These are phyloP conservation scores for Aspergillus sp. DNA, from an alignment of 2,329 filamentous ascomycete species.

Conservation along the genomic window DNA sequence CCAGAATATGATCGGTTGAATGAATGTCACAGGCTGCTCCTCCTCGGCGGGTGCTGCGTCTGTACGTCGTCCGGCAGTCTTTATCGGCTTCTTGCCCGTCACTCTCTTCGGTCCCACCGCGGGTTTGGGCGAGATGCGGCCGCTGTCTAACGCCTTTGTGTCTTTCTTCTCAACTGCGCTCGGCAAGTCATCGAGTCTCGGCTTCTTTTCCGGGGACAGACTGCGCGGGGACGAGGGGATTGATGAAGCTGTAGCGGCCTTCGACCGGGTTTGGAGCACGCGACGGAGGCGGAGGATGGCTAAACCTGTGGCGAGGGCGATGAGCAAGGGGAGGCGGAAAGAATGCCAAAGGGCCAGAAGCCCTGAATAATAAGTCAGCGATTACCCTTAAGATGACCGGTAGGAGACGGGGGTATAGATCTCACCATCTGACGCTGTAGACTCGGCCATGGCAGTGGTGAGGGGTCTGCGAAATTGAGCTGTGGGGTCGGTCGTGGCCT, in stretches of 20 bases:
- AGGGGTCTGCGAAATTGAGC: background rate
- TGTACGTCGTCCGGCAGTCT: slow-evolving; percentile 31
- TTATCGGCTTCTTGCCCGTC: slow-evolving; percentile 37
- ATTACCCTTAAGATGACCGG: background rate
- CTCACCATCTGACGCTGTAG: slow-evolving; percentile 18
- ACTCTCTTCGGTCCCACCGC: slow-evolving; percentile 39
- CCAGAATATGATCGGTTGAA: slow-evolving; percentile 81
- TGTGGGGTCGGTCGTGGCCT: slow-evolving; percentile 1
- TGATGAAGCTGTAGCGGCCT: slow-evolving; percentile 35
- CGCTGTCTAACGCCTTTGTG: background rate
- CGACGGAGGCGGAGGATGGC: slow-evolving; percentile 35
- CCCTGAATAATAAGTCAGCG: slow-evolving; percentile 29
- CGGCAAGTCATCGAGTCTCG: background rate
- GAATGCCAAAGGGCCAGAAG: slow-evolving; percentile 52
- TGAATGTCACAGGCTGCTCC: slow-evolving; percentile 30
- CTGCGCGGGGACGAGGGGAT: slow-evolving; percentile 38
- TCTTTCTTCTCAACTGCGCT: slow-evolving; percentile 4
- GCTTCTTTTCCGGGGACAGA: slow-evolving; percentile 30
- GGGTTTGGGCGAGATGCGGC: slow-evolving; percentile 22
- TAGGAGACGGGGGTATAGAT: background rate
- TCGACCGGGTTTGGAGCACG: slow-evolving; percentile 29
- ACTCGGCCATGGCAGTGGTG: slow-evolving; percentile 18
- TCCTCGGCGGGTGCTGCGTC: slow-evolving; percentile 22
- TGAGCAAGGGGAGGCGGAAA: slow-evolving; percentile 51
- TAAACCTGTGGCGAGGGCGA: slow-evolving; percentile 43